phyloP scores from a whole-genome alignment of 202 grass and related monocot genomes.

The Carex arenaria region DNA sequence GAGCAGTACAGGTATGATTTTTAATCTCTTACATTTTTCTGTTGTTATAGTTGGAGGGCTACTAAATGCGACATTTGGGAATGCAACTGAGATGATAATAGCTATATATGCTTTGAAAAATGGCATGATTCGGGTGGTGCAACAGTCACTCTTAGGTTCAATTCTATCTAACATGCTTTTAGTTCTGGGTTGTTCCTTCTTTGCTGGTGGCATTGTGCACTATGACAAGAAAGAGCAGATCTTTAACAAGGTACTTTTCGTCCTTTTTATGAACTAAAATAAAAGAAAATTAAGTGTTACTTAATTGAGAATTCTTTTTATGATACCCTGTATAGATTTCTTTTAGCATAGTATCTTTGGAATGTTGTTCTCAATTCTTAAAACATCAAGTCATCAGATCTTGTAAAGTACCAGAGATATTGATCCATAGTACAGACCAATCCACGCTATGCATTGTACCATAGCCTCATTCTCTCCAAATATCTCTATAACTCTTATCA shows the following conservation, averaged over 20 bases:
- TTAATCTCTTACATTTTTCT: neutral
- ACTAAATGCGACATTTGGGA: slow-evolving; percentile 94
- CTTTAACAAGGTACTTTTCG: slow-evolving; percentile 78
- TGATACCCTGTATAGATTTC: neutral
- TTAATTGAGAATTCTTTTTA: no score
- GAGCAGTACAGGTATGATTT: neutral
- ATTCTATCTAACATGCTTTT: slow-evolving; percentile 92
- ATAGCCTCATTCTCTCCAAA: neutral
- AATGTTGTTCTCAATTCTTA: neutral
- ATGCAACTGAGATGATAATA: slow-evolving; percentile 95
- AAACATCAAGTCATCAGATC: neutral
- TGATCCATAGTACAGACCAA: no score
- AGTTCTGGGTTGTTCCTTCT: slow-evolving; percentile 81
- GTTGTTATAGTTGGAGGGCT: slow-evolving; percentile 71
- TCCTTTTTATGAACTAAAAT: slow-evolving; percentile 4
- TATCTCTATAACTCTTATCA: neutral
- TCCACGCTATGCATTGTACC: no score
- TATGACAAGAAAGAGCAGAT: slow-evolving; percentile 65
- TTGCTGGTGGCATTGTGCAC: slow-evolving; percentile 69
- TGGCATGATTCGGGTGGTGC: slow-evolving; percentile 83
- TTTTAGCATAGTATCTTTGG: neutral
- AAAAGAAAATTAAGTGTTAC: neutral
- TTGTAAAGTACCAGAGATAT: neutral
- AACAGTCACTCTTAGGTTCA: slow-evolving; percentile 81
- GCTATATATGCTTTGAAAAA: slow-evolving; percentile 78